Conservation (phyloP, 2,329 filamentous ascomycete species). For the Chaetomium olivaceum region DNA sequence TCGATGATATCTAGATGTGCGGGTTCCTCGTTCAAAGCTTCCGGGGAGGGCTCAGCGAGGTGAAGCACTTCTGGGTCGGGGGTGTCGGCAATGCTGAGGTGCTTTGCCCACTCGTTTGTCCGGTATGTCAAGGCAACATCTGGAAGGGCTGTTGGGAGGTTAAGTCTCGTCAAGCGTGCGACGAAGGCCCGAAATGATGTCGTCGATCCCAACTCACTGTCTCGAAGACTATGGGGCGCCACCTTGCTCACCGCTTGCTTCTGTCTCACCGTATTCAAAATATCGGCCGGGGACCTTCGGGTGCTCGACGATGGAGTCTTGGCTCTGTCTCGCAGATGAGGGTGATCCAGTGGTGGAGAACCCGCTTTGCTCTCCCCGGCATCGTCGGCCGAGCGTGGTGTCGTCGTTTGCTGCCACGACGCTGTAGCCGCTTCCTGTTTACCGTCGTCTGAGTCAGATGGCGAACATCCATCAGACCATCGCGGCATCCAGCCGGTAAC, state of each 20-base stretch:
- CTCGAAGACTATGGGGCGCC: not conserved
- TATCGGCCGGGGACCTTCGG: not conserved
- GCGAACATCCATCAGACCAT: slow-evolving; percentile 22
- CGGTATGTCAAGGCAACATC: slow-evolving; percentile 79
- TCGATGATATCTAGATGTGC: slow-evolving; percentile 65
- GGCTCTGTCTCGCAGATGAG: not conserved
- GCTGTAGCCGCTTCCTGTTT: not conserved
- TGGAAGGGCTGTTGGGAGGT: slow-evolving; percentile 70
- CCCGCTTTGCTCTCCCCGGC: not conserved
- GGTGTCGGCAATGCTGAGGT: slow-evolving; percentile 73
- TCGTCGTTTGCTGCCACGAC: not conserved
- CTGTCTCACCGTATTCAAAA: not conserved
- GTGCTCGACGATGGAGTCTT: no score
- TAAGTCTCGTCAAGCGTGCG: slow-evolving; percentile 57
- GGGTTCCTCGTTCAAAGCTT: slow-evolving; percentile 49
- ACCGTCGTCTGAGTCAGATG: not conserved
- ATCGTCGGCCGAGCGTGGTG: not conserved
- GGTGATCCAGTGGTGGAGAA: not conserved
- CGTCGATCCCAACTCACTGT: slow-evolving; percentile 39
- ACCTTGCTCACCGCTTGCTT: not conserved
- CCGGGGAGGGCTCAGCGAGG: slow-evolving; percentile 39
- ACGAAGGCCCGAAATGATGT: slow-evolving; percentile 47
- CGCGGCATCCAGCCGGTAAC: not conserved
- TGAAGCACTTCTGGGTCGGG: slow-evolving; percentile 66
- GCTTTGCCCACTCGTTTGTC: slow-evolving; percentile 96